A percentile compares a stretch with the other conserved stretches of the same genome.
Evolutionary conservation across 2,329 filamentous ascomycete species (phyloP).

Genomic region (Metarhizium brunneum): DNA sequence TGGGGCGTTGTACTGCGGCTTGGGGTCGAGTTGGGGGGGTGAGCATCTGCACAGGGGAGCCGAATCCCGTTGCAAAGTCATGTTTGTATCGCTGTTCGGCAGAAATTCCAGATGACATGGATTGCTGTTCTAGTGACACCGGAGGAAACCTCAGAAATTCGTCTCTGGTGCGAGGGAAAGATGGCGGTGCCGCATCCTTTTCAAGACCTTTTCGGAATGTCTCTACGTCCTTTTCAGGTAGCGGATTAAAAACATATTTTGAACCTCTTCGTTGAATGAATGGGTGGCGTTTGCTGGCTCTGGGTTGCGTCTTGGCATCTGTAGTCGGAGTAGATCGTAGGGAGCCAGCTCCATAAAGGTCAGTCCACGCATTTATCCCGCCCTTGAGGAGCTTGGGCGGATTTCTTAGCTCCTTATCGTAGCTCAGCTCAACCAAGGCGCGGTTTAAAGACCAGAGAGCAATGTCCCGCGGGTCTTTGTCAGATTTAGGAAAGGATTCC

Average conservation of each 20-base stretch:
- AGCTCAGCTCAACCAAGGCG: slow-evolving; percentile 77
- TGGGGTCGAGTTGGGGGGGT: slow-evolving; percentile 57
- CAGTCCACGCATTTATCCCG: slow-evolving; percentile 78
- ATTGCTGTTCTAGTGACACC: slow-evolving; percentile 50
- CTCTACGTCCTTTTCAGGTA: slow-evolving; percentile 75
- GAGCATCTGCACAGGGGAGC: slow-evolving; percentile 38
- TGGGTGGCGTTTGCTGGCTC: slow-evolving; percentile 12
- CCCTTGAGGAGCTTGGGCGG: slow-evolving; percentile 71
- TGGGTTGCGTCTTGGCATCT: slow-evolving; percentile 5
- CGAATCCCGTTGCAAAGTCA: slow-evolving; percentile 23
- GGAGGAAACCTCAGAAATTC: slow-evolving; percentile 82
- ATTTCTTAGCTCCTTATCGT: slow-evolving; percentile 62
- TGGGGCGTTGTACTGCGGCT: slow-evolving; percentile 57
- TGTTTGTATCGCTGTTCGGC: slow-evolving; percentile 17
- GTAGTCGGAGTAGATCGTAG: slow-evolving; percentile 35
- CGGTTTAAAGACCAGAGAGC: slow-evolving; percentile 67
- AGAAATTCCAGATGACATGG: slow-evolving; percentile 39
- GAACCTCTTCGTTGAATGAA: slow-evolving; percentile 27
- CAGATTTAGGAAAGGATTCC: slow-evolving; percentile 33
- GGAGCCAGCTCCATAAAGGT: slow-evolving; percentile 65
- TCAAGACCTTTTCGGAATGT: slow-evolving; percentile 71
- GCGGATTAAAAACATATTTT: slow-evolving; percentile 49
- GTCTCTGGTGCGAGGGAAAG: slow-evolving; percentile 62
- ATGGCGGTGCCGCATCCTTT: slow-evolving; percentile 47
- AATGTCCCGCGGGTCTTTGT: slow-evolving; percentile 29